Base-by-base conservation (phyloP, 2,329 filamentous ascomycete genomes). In the Karstenula rhodostoma region DNA sequence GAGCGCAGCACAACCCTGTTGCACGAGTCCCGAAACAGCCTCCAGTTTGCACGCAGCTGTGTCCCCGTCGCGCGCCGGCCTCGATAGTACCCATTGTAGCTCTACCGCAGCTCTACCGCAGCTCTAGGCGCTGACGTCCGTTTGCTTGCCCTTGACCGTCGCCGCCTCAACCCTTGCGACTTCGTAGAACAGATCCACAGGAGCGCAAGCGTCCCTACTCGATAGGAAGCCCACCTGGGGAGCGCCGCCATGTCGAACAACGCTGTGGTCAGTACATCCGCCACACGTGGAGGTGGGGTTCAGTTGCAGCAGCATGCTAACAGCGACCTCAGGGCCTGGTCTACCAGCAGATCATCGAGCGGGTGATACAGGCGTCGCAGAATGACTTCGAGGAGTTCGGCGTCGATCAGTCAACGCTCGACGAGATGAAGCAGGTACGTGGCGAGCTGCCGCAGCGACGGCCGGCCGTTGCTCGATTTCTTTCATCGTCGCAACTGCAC, bases 381-480 rank as follows among this genome's bases (percentile, higher is more conserved):
- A 91, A 94, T 74, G 95, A 98, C 80, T 98, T 99, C 77, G 95
- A 99, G 79, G 95, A 99, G 81, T 93, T 90, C 70, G 95, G 95
- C 72, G 90, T 98, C 67, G 93, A 96, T 72, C 90, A 94, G 78
- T 84, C 87, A 70, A 94, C 94, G 54, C 83, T 99, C 73, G 88
- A 94, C 68, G 92, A 97, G 78, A 84, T 99, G 84, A 90, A 89
- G 80, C 86, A 90, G 88, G 94, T 98, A 84, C 86, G 91, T 83
- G 59, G 69, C 68, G 48, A 66, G 52, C 57, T 59, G 44, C 40
- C 63, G 29, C 29, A 32, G 29, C 51, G 58, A 57, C 58, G 60
- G 35, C 56, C 58, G 40, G 60, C 59, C 53, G 61, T 66, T 51
- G 60, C 59, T 46, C 37, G 27, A 13, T 52, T 60, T 63, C 62